Evolutionary conservation across 2,329 filamentous ascomycete species (phyloP), one percentile per base, ranked within the genome.

Genomic region (Colletotrichum endophyticum): DNA sequence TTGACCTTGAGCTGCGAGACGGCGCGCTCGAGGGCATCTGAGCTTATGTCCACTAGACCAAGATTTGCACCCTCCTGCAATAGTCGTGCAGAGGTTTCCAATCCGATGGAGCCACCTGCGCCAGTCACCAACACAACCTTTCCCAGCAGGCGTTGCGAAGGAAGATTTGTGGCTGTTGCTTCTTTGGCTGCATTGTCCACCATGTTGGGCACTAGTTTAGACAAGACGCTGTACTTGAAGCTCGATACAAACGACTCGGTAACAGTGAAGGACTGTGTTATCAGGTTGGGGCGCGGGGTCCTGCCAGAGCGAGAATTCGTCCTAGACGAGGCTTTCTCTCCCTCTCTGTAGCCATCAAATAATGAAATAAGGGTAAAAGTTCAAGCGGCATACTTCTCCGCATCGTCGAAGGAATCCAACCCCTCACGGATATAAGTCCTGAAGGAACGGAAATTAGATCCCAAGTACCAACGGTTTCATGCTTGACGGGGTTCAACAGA

Each of bases 161-260:
- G n/a, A 13, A 25, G 44, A 19, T 1, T 1, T 4, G 44, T 22
- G n/a, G n/a, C 11, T 53, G 2, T 0, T 25, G n/a, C n/a, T 22
- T 53, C 44, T 53, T 22, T 53, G 44, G 4, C 0, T 53, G 1
- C 4, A 4, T 53, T 53, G 0, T 53, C 44, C 16, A 1, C 44
- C 44, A 22, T 53, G 44, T 53, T 53, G 19, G 32, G 32, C 34
- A 34, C 13, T 34, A 13, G 12, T 15, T 6, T 34, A 34, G 32
- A 6, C 5, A 13, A 34, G 6, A 12, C 13, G 32, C 32, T 34
- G 32, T 34, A 34, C 32, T 34, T 4, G 12, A 34, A 34, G 13
- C 4, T 15, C 32, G 13, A 34, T 15, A 15, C 32, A 34, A 34
- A 15, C 13, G 13, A 34, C 12, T 15, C 32, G 13, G 32, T 34